Base-by-base conservation (phyloP, 257 asterid genomes). In the Ilex asprella region DNA sequence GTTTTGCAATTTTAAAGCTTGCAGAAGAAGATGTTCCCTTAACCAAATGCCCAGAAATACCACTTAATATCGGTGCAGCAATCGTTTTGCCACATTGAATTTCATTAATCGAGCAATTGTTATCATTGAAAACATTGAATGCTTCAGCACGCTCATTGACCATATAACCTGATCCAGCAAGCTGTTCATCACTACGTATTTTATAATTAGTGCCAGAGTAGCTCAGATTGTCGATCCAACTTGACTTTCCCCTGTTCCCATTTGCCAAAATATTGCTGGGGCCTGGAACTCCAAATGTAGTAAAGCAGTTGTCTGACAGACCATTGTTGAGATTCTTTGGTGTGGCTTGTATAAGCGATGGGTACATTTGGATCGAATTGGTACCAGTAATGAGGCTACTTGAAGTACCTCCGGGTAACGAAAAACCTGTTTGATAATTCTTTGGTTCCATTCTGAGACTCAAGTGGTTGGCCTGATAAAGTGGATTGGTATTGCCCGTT, bases 151-250 rank as follows among this genome's bases (percentile, higher is more conserved):
- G 62, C 35, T 59, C 50, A 15, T 30, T 5, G 15, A 32, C 39
- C 35, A 54, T 16, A 15, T 46, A 1, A 46, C n/a, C 3, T 2
- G 64, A 43, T 27, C 51, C 68, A 3, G 56, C 14, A 10, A 65
- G 39, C 9, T n/a, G 59, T 12, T 70, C 50, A 39, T 74, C 16
- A 12, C 67, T 61, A 46, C 73, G 30, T 3, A 71, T 27, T 10
- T 50, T 63, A 57, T 58, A 62, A 14, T 81, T 81, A 11, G 67
- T 74, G 2, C 53, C 70, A 31, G 69, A 67, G 67, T 31, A 16
- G 6, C 30, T 15, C 31, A 30, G 29, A 58, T 57, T 21, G 52
- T 56, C 31, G 2, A 56, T 6, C 54, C 69, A 35, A 54, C 12
- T 29, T 13, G 52, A 30, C 16, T 31, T 15, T 58, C 59, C 73